These are phyloP conservation scores for Harringtonia lauricola DNA, from an alignment of 2,329 filamentous ascomycete genomes.

Conservation along the genomic window DNA sequence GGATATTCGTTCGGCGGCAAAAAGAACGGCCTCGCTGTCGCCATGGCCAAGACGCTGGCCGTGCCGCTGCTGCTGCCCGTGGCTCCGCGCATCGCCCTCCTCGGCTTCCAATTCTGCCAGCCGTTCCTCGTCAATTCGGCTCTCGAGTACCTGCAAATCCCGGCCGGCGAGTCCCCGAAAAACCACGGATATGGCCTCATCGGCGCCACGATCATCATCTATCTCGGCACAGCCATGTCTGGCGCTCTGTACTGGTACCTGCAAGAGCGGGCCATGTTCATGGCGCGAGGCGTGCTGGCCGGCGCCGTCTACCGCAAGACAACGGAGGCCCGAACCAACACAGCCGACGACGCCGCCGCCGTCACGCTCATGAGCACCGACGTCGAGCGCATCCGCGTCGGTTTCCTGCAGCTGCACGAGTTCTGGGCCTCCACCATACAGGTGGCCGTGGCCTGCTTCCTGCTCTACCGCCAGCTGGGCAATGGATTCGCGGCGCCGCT, in stretches of 20 bases:
- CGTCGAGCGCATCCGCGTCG: slow-evolving; percentile 16
- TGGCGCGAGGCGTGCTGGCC: slow-evolving; percentile 19
- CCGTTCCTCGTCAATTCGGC: slow-evolving; percentile 21
- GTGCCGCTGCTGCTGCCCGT: slow-evolving; percentile 15
- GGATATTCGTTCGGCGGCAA: slow-evolving; percentile 1
- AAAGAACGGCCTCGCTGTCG: slow-evolving; percentile 8
- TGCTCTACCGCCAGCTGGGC: slow-evolving; percentile 12
- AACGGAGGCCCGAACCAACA: slow-evolving; percentile 11
- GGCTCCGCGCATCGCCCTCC: slow-evolving; percentile 15
- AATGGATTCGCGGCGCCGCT: slow-evolving; percentile 11
- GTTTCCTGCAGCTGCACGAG: slow-evolving; percentile 18
- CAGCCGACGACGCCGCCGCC: slow-evolving; percentile 12
- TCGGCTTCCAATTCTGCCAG: slow-evolving; percentile 21
- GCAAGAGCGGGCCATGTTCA: slow-evolving; percentile 20
- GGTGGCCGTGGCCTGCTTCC: slow-evolving; percentile 11
- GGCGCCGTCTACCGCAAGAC: slow-evolving; percentile 22
- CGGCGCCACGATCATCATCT: slow-evolving; percentile 27
- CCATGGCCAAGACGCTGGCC: slow-evolving; percentile 11
- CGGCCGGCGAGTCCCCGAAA: neutral
- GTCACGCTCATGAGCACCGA: slow-evolving; percentile 23
- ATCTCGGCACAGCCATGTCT: slow-evolving; percentile 27
- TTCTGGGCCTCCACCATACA: slow-evolving; percentile 13
- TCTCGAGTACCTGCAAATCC: slow-evolving; percentile 19
- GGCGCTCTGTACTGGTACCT: slow-evolving; percentile 28
- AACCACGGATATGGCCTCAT: slow-evolving; percentile 30